Conservation (phyloP, 768 basidiomycete species). For the Cytidiella melzeri region DNA sequence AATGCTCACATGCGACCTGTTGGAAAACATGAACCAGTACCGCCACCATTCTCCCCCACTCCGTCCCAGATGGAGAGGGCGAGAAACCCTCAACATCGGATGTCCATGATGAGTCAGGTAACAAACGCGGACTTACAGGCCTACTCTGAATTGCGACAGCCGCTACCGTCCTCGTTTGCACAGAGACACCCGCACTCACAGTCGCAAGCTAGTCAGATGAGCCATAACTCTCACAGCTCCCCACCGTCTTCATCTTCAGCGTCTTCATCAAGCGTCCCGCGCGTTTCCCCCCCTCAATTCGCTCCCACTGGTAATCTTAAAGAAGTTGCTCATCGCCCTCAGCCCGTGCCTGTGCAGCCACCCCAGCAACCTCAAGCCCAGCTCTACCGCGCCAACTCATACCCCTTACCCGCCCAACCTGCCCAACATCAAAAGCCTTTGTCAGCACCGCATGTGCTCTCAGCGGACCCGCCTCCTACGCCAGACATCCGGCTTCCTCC, state of each 20-base stretch:
- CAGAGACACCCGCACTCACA: not conserved
- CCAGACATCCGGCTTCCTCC: conserved; percentile 14
- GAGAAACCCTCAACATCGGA: not conserved
- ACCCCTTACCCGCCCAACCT: conserved; percentile 1
- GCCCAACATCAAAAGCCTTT: not conserved
- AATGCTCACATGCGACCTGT: conserved; percentile 5
- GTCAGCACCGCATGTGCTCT: not conserved
- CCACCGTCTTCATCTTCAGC: not conserved
- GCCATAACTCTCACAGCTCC: not conserved
- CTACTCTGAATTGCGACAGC: not conserved
- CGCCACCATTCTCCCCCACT: conserved; percentile 5
- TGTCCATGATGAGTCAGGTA: not conserved
- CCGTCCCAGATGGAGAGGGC: conserved; percentile 5
- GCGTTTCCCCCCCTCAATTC: not conserved
- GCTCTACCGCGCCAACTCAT: conserved; percentile 7
- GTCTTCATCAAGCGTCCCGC: not conserved
- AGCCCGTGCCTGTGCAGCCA: not conserved
- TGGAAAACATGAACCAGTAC: not conserved
- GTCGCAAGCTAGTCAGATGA: not conserved
- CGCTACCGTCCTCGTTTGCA: not conserved
- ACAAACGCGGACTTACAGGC: not conserved
- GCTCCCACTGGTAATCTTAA: not conserved
- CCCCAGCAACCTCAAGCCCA: conserved; percentile 1
- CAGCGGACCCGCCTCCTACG: conserved; percentile 8
- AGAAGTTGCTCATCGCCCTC: not conserved